Conservation (phyloP, 2,329 filamentous ascomycete genomes). For the Penicillium sp. region DNA sequence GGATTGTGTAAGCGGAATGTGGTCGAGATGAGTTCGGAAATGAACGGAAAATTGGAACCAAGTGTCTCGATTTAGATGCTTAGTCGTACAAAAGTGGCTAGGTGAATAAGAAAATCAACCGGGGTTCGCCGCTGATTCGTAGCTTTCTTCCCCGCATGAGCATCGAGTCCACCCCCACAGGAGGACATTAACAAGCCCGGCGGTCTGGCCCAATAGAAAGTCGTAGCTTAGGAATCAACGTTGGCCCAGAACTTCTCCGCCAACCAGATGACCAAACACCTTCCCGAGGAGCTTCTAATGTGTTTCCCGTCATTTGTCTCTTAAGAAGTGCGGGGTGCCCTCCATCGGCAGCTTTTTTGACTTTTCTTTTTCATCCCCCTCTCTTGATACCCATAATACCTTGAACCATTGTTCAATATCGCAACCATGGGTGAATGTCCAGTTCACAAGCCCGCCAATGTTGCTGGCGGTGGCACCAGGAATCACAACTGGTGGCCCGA, state of each 20-base stretch:
- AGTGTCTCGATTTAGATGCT: neutral
- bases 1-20: neutral
- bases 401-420: neutral
- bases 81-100: neutral
- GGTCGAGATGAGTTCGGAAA: neutral
- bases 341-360: neutral
- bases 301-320: conserved; percentile 13
- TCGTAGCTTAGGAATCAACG: conserved; percentile 4
- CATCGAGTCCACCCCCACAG: neutral
- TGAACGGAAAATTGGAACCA: neutral
- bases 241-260: conserved; percentile 5
- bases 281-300: conserved; percentile 7
- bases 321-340: conserved; percentile 18
- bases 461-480: conserved; percentile 62
- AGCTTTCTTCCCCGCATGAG: neutral
- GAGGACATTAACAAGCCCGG: neutral
- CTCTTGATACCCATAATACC: neutral
- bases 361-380: neutral
- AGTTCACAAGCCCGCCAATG: conserved; percentile 32
- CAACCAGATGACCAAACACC: conserved; percentile 7
- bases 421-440: conserved; percentile 30
- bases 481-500: conserved; percentile 76
- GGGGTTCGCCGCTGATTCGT: conserved; percentile 1
- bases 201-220: neutral
- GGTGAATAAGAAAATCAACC: neutral